Conservation (phyloP, 371 early-diverging fungal genomes). For the Polyrhizophydium stewartii region DNA sequence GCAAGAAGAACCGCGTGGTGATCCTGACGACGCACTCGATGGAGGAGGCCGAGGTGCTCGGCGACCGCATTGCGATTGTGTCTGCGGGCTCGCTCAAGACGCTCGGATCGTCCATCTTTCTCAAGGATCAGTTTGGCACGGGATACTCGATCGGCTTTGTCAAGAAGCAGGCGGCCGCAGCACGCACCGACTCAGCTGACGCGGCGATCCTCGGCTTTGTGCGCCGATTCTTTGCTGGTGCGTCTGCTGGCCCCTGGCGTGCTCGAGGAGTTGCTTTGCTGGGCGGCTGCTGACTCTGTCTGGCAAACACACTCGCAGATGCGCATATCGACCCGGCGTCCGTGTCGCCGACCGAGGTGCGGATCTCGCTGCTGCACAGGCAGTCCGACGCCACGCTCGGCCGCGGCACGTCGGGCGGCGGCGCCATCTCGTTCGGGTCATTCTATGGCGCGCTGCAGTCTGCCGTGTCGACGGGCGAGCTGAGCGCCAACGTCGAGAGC, state of each 20-base stretch:
- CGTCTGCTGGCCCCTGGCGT: neutral
- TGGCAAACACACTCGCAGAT: too few relatives aligned
- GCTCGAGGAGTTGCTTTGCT: too few relatives aligned
- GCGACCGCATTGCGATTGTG: slow-evolving; percentile 32
- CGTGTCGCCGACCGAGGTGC: too few relatives aligned
- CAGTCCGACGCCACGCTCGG: too few relatives aligned
- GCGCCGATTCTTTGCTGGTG: neutral
- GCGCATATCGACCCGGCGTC: too few relatives aligned
- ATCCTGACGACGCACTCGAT: slow-evolving; percentile 64
- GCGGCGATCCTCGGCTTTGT: neutral
- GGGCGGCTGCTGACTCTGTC: too few relatives aligned
- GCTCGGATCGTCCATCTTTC: slow-evolving; percentile 17
- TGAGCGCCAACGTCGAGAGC: neutral
- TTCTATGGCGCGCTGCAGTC: neutral
- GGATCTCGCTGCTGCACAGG: too few relatives aligned
- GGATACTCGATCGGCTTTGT: slow-evolving; percentile 16
- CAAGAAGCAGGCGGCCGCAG: neutral
- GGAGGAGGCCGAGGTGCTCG: slow-evolving; percentile 30
- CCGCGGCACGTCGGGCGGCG: too few relatives aligned
- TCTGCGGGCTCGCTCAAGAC: slow-evolving; percentile 12
- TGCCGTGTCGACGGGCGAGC: neutral
- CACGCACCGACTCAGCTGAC: neutral
- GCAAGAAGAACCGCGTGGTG: slow-evolving; percentile 52
- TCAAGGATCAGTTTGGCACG: slow-evolving; percentile 20
- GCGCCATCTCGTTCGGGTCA: neutral